A percentile compares a stretch with the other conserved stretches of the same genome.
These are phyloP conservation scores for Trebouxia sp. DNA, from an alignment of 139 green algal genomes.

Conservation along the genomic window DNA sequence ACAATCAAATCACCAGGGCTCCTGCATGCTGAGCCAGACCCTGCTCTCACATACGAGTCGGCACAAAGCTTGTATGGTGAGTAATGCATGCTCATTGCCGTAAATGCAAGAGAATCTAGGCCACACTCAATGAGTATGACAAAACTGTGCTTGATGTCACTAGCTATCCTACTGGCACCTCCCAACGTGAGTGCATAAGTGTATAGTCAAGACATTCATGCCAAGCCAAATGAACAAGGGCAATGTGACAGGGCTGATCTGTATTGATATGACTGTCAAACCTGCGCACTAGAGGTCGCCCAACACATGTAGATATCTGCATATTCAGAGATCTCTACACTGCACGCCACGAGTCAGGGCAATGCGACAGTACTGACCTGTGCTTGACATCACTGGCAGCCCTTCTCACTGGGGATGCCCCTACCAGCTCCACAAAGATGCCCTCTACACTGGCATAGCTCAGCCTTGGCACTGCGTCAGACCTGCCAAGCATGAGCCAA, in stretches of 20 bases:
- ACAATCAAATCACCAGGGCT: no score
- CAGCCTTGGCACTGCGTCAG: slow-evolving; percentile 49
- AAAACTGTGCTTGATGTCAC: no score
- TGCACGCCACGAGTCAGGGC: not conserved
- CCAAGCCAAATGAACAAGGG: not conserved
- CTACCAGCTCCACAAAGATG: slow-evolving; percentile 49
- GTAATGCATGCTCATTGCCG: no score
- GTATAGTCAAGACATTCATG: not conserved
- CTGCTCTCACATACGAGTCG: no score
- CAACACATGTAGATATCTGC: not conserved
- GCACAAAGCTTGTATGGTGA: no score
- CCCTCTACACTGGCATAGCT: slow-evolving; percentile 52
- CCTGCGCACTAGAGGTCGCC: not conserved
- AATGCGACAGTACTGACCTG: not conserved
- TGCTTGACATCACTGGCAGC: slow-evolving; percentile 28
- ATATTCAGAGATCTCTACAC: not conserved
- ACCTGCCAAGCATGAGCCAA: not conserved
- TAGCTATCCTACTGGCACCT: no score
- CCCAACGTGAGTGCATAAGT: not conserved
- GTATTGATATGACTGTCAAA: no score
- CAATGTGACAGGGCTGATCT: not conserved
- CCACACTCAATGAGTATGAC: no score
- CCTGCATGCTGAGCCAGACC: no score
- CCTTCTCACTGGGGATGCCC: slow-evolving; percentile 40
- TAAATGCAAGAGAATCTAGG: no score